phyloP scores from a whole-genome alignment of 192 early-diverging fungal genomes.

The Backusella macrospora region DNA sequence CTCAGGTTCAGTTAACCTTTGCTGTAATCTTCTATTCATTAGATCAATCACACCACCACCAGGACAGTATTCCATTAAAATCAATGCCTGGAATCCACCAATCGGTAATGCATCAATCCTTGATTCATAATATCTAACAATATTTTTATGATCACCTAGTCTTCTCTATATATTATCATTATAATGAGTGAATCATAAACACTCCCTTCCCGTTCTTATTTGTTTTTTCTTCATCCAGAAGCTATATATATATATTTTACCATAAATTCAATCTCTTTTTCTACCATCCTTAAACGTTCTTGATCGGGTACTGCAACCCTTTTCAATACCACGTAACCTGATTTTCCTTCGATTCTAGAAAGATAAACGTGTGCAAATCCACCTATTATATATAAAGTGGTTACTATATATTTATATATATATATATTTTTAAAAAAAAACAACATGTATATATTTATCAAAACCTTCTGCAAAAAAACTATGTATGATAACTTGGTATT shows the following conservation, averaged over 20 bases:
- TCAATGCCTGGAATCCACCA: conserved; percentile 76
- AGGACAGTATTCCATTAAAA: conserved; percentile 93
- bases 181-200: neutral
- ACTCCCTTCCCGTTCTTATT: neutral
- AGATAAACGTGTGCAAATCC: conserved; percentile 93
- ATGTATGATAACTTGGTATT: conserved; percentile 65
- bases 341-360: conserved; percentile 58
- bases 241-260: conserved; percentile 40
- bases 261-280: conserved; percentile 82
- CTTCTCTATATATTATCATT: conserved; percentile 48
- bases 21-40: conserved; percentile 79
- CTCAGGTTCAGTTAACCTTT: conserved; percentile 80
- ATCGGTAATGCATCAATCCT: conserved; percentile 54
- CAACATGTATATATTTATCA: neutral
- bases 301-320: conserved; percentile 74
- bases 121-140: conserved; percentile 80
- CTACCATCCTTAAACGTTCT: conserved; percentile 60
- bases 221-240: neutral
- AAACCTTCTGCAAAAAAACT: conserved; percentile 78
- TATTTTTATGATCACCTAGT: conserved; percentile 78
- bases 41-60: conserved; percentile 80
- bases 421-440: neutral
- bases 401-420: neutral
- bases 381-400: conserved; percentile 47
- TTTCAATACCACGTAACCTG: conserved; percentile 76